These are phyloP conservation scores for Medakamo hakoo DNA, from an alignment of 139 green algal genomes.

Conservation along the genomic window DNA sequence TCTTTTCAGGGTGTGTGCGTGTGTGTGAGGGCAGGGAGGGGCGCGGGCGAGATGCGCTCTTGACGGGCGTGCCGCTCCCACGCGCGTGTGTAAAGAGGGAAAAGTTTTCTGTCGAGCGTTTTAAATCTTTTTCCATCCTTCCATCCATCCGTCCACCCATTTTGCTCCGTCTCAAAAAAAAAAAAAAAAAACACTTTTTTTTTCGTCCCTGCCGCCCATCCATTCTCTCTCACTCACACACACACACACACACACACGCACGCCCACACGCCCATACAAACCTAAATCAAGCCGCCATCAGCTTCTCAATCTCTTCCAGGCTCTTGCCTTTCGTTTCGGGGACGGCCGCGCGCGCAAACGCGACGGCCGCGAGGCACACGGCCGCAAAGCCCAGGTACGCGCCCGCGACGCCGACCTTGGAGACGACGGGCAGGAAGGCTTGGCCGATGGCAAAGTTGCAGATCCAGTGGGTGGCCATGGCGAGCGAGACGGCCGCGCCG, in stretches of 20 bases:
- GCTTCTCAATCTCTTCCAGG: slow-evolving; percentile 61
- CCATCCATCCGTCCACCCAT: too few species aligned
- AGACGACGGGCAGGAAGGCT: slow-evolving; percentile 48
- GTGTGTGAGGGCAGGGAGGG: too few species aligned
- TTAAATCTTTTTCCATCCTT: too few species aligned
- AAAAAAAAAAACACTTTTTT: neutral
- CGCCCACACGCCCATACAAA: neutral
- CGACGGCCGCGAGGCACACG: slow-evolving; percentile 35
- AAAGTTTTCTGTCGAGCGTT: too few species aligned
- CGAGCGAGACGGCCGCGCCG: slow-evolving; percentile 34
- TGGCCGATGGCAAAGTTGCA: slow-evolving; percentile 77
- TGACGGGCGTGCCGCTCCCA: too few species aligned
- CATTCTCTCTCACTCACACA: neutral
- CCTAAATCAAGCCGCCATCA: slow-evolving; percentile 16
- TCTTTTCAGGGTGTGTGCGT: neutral
- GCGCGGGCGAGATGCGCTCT: too few species aligned
- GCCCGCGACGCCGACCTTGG: slow-evolving; percentile 29
- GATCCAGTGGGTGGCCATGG: slow-evolving; percentile 56
- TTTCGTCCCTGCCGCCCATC: too few species aligned
- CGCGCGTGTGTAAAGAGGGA: too few species aligned
- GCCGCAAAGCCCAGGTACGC: slow-evolving; percentile 60
- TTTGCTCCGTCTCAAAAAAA: neutral
- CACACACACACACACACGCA: neutral
- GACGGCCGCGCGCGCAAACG: slow-evolving; percentile 35
- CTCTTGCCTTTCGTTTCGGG: slow-evolving; percentile 64